phyloP scores from a whole-genome alignment of 192 early-diverging fungal species.

The Tieghemiomyces parasiticus region DNA sequence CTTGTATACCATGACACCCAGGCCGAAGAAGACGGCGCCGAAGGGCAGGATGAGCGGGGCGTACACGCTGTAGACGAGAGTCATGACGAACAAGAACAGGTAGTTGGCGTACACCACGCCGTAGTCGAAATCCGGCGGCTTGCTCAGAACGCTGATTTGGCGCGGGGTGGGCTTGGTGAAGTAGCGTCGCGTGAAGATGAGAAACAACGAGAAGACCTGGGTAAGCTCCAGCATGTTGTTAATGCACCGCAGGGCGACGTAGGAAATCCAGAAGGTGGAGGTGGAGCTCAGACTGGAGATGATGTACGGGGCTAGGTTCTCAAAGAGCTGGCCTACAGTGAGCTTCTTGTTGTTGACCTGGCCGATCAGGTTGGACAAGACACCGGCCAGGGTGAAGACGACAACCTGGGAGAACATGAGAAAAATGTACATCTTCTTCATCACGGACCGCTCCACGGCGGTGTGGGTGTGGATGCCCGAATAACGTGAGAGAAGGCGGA shows the following conservation, averaged over 20 bases:
- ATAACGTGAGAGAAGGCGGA: constrained; percentile 41
- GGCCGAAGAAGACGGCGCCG: constrained; percentile 39
- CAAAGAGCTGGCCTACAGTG: constrained; percentile 18
- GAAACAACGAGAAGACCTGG: constrained; percentile 40
- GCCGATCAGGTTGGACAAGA: constrained; percentile 20
- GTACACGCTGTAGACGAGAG: constrained; percentile 53
- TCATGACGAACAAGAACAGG: constrained; percentile 54
- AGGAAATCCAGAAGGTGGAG: constrained; percentile 61
- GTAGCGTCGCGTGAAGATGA: constrained; percentile 37
- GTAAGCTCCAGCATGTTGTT: constrained; percentile 52
- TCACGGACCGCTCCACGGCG: constrained; percentile 46
- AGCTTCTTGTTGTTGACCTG: constrained; percentile 20
- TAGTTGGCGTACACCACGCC: constrained; percentile 49
- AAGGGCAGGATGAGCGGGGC: constrained; percentile 52
- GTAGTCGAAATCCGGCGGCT: constrained; percentile 57
- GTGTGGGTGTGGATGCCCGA: constrained; percentile 59
- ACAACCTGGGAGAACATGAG: constrained; percentile 55
- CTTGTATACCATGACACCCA: constrained; percentile 53
- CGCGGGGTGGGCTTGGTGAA: constrained; percentile 49
- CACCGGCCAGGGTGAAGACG: constrained; percentile 37
- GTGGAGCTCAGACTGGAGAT: constrained; percentile 25
- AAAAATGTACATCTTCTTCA: constrained; percentile 59
- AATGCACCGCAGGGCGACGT: constrained; percentile 47
- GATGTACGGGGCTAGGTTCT: constrained; percentile 22
- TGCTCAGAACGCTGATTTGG: constrained; percentile 43